A percentile compares a stretch with the other conserved stretches of the same genome.
Conservation (phyloP, 768 basidiomycete species). For the Hortiboletus flavorubellus region DNA sequence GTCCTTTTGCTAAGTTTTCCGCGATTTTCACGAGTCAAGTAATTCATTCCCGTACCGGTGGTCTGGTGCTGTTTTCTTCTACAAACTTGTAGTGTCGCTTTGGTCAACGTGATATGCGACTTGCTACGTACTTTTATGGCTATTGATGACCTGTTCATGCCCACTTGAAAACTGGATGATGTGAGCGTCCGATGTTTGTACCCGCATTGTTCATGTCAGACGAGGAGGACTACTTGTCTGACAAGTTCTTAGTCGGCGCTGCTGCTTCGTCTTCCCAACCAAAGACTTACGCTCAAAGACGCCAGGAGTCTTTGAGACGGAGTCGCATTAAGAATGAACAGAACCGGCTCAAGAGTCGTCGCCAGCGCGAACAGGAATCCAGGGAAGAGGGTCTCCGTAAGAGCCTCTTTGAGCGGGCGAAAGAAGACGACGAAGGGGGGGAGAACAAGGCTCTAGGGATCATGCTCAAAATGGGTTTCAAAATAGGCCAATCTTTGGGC, state of each 20-base stretch:
- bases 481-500: slow-evolving; percentile 77
- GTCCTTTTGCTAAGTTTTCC: slow-evolving; percentile 36
- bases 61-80: slow-evolving; percentile 47
- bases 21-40: slow-evolving; percentile 36
- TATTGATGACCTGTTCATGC: slow-evolving; percentile 28
- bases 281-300: slow-evolving; percentile 67
- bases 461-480: slow-evolving; percentile 95
- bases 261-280: slow-evolving; percentile 35
- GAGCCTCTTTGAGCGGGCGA: slow-evolving; percentile 76
- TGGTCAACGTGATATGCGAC: slow-evolving; percentile 25
- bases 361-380: slow-evolving; percentile 68
- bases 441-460: slow-evolving; percentile 80
- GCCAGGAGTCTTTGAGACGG: slow-evolving; percentile 60
- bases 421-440: slow-evolving; percentile 47
- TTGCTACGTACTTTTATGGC: slow-evolving; percentile 28
- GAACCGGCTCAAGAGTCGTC: slow-evolving; percentile 58
- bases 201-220: slow-evolving; percentile 51
- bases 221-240: slow-evolving; percentile 84
- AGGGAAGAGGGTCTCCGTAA: slow-evolving; percentile 74
- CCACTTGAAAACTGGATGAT: background rate
- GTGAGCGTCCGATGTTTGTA: slow-evolving; percentile 22
- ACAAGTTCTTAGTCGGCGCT: slow-evolving; percentile 69
- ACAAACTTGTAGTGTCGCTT: slow-evolving; percentile 31
- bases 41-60: slow-evolving; percentile 27
- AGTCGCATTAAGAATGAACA: slow-evolving; percentile 64